phyloP scores from a whole-genome alignment of 2,329 filamentous ascomycete species.

The Alternaria sp. region DNA sequence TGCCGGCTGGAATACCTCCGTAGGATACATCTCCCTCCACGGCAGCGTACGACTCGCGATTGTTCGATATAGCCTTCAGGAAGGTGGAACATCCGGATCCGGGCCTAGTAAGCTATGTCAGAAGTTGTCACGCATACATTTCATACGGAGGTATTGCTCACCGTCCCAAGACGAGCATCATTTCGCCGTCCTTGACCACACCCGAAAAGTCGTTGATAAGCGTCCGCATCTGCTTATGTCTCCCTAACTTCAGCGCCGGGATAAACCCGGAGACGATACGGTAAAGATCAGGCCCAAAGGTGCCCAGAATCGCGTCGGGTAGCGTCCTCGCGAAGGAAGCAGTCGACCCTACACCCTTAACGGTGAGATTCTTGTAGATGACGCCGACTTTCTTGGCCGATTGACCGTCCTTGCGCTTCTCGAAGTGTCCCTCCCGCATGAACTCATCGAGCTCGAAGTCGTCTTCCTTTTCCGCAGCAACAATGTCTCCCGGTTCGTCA shows the following conservation, averaged over 20 bases:
- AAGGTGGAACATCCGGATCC: conserved; percentile 80
- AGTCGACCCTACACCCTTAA: conserved; percentile 72
- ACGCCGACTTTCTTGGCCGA: conserved; percentile 81
- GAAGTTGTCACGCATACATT: background rate
- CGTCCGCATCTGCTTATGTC: conserved; percentile 57
- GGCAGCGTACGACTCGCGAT: conserved; percentile 67
- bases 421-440: conserved; percentile 75
- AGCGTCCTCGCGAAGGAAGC: conserved; percentile 74
- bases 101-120: conserved; percentile 49
- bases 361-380: conserved; percentile 76
- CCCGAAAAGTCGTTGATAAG: conserved; percentile 73
- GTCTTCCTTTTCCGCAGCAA: conserved; percentile 57
- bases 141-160: background rate
- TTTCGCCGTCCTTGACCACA: conserved; percentile 70
- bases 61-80: conserved; percentile 76
- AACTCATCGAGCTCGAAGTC: conserved; percentile 74
- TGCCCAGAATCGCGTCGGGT: conserved; percentile 75
- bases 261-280: conserved; percentile 63
- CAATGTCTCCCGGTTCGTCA: conserved; percentile 30
- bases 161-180: conserved; percentile 75
- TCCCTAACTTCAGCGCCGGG: conserved; percentile 58
- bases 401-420: conserved; percentile 70
- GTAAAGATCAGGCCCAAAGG: conserved; percentile 82
- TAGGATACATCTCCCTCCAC: conserved; percentile 75
- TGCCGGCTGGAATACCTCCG: conserved; percentile 71